A percentile compares a stretch with the other conserved stretches of the same genome.
Evolutionary conservation across 495 filamentous ascomycete species (phyloP).

Genomic region (Gamarada debralockiae): DNA sequence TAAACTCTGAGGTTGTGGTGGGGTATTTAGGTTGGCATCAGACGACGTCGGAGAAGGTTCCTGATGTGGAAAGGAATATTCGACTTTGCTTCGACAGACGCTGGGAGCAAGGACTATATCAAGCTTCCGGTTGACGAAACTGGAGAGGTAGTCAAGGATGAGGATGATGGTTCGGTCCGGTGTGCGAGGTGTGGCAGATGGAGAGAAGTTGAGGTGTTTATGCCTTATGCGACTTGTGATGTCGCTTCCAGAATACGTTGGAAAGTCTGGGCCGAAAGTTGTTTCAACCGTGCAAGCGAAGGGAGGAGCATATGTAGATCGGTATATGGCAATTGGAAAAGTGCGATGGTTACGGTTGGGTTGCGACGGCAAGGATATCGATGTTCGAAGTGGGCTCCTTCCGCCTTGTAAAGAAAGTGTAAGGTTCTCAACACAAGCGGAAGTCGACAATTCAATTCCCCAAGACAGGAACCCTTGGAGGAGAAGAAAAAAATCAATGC

Average conservation of each 20-base stretch:
- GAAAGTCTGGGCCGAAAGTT: constrained; percentile 13
- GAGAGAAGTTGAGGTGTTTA: constrained; percentile 5
- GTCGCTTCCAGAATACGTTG: not conserved
- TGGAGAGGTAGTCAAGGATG: not conserved
- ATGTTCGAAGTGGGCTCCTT: too few relatives aligned
- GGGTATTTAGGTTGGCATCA: not conserved
- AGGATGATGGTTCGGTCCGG: constrained; percentile 7
- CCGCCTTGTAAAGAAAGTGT: too few relatives aligned
- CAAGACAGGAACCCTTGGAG: too few relatives aligned
- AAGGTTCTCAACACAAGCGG: too few relatives aligned
- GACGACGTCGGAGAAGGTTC: constrained; percentile 6
- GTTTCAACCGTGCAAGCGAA: constrained; percentile 17
- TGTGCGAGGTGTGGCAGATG: not conserved
- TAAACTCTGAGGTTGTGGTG: not conserved
- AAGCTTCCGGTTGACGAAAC: constrained; percentile 14
- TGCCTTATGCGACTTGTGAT: constrained; percentile 7
- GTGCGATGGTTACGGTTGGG: not conserved
- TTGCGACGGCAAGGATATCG: not conserved
- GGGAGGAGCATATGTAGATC: constrained; percentile 10
- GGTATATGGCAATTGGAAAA: not conserved
- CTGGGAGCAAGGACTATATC: constrained; percentile 9
- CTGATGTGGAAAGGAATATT: constrained; percentile 12
- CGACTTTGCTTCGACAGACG: not conserved
- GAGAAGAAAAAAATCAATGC: too few relatives aligned
- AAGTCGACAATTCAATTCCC: too few relatives aligned